Evolutionary conservation across 805 yeast genomes (phyloP).

Genomic region (Monosporozyma aquatica): DNA sequence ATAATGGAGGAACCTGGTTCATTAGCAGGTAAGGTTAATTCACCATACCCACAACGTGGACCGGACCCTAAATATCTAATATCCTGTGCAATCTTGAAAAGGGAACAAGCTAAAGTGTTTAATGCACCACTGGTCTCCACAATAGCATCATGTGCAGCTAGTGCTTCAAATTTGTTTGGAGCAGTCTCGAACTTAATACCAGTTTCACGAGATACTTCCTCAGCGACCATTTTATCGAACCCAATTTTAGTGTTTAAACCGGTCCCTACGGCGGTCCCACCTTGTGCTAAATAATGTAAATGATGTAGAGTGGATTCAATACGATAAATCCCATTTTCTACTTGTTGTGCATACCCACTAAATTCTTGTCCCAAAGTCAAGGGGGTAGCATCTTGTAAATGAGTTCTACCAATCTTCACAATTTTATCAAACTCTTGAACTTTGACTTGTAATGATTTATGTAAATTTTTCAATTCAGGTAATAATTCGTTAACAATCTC

Average conservation of each 20-base stretch:
- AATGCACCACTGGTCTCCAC: slow-evolving; percentile 97
- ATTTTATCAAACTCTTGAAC: slow-evolving; percentile 76
- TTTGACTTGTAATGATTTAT: slow-evolving; percentile 70
- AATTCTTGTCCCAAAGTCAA: slow-evolving; percentile 97
- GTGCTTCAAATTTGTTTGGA: slow-evolving; percentile 97
- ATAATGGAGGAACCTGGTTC: slow-evolving; percentile 99
- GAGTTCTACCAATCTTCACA: slow-evolving; percentile 98
- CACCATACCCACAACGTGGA: slow-evolving; percentile 99
- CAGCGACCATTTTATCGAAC: slow-evolving; percentile 80
- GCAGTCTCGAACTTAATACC: slow-evolving; percentile 88
- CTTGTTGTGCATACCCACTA: slow-evolving; percentile 90
- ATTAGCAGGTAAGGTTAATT: slow-evolving; percentile 88
- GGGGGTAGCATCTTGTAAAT: slow-evolving; percentile 97
- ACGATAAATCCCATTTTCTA: slow-evolving; percentile 82
- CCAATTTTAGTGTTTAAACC: slow-evolving; percentile 93
- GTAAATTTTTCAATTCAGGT: slow-evolving; percentile 72
- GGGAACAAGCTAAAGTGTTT: slow-evolving; percentile 87
- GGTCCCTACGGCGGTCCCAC: slow-evolving; percentile 99
- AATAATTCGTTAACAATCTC: slow-evolving; percentile 69
- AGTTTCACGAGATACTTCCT: slow-evolving; percentile 73
- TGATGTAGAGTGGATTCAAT: slow-evolving; percentile 69
- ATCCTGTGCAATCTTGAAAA: slow-evolving; percentile 95
- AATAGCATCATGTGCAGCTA: slow-evolving; percentile 97
- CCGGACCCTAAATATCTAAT: slow-evolving; percentile 98
- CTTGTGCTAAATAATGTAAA: slow-evolving; percentile 84